A percentile compares a stretch with the other conserved stretches of the same genome.
These are phyloP conservation scores for Karstenula rhodostoma DNA, from an alignment of 2,329 filamentous ascomycete genomes.

Conservation along the genomic window DNA sequence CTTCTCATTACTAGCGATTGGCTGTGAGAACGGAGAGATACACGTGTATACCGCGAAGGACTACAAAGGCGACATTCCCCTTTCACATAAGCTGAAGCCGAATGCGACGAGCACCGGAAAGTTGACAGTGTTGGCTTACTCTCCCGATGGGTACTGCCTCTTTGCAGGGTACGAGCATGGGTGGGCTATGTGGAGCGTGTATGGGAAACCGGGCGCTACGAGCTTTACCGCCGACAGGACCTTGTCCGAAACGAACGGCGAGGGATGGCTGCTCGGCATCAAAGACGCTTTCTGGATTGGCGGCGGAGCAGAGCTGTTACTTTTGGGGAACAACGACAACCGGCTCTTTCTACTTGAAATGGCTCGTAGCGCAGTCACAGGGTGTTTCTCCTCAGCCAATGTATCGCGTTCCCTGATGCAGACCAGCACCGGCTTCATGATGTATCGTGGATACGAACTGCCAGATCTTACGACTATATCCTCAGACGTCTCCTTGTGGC, in stretches of 20 bases:
- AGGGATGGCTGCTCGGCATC: conserved; percentile 85
- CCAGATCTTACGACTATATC: conserved; percentile 91
- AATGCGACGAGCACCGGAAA: conserved; percentile 76
- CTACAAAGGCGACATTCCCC: conserved; percentile 89
- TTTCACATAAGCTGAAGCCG: conserved; percentile 79
- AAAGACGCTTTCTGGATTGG: conserved; percentile 84
- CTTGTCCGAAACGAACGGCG: conserved; percentile 72
- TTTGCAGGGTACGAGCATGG: conserved; percentile 93
- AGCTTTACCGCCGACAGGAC: conserved; percentile 78
- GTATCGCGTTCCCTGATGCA: conserved; percentile 88
- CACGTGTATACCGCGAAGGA: conserved; percentile 92
- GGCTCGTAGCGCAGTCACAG: conserved; percentile 90
- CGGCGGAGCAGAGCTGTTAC: conserved; percentile 83
- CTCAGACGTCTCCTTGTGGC: conserved; percentile 93
- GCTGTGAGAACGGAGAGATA: conserved; percentile 79
- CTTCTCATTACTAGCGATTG: conserved; percentile 91
- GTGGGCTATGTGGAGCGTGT: conserved; percentile 98
- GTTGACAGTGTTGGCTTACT: conserved; percentile 81
- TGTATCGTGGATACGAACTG: conserved; percentile 92
- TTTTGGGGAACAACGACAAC: conserved; percentile 75
- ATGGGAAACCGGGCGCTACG: conserved; percentile 85
- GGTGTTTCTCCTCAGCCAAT: conserved; percentile 91
- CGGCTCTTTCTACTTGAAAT: conserved; percentile 89
- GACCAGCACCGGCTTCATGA: conserved; percentile 85
- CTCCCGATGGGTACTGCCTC: conserved; percentile 93